Conservation (phyloP, 768 basidiomycete species). For the Hysterangium stoloniferum region DNA sequence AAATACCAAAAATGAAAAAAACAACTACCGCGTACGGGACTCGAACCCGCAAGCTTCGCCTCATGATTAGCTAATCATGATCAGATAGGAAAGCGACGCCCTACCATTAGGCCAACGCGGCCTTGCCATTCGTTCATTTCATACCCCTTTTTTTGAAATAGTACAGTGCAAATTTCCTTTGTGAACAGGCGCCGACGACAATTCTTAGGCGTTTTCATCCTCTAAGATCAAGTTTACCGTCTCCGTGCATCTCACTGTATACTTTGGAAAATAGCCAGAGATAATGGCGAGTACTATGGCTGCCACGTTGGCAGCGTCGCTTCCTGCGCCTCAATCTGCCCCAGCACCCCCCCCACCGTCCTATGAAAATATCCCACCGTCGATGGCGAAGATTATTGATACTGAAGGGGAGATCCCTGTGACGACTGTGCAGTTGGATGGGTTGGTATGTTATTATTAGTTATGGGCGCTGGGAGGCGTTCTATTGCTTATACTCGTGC, state of each 20-base stretch:
- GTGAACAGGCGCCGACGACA: too few species aligned
- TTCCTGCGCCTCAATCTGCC: conserved; percentile 53
- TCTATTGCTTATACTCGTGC: neutral
- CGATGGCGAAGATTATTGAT: conserved; percentile 90
- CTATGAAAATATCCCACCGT: conserved; percentile 84
- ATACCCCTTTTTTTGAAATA: too few species aligned
- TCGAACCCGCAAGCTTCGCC: conserved; percentile 9
- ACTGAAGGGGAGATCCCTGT: conserved; percentile 86
- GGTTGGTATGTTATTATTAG: conserved; percentile 50
- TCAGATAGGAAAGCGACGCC: conserved; percentile 8
- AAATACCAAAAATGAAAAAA: neutral
- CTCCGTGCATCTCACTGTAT: too few species aligned
- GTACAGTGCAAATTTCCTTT: too few species aligned
- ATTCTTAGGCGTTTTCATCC: too few species aligned
- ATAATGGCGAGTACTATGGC: conserved; percentile 87
- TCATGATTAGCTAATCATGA: too few species aligned
- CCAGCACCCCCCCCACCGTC: conserved; percentile 56
- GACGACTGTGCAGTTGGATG: conserved; percentile 75
- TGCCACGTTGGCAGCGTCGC: conserved; percentile 79
- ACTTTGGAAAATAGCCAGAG: too few species aligned
- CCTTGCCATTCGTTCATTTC: neutral
- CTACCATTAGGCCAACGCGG: conserved; percentile 10
- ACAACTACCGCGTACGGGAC: conserved; percentile 9
- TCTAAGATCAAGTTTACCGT: too few species aligned
- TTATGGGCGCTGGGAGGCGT: conserved; percentile 3